Evolutionary conservation across 371 early-diverging fungal genomes (phyloP).

Genomic region (Parasitella parasitica): DNA sequence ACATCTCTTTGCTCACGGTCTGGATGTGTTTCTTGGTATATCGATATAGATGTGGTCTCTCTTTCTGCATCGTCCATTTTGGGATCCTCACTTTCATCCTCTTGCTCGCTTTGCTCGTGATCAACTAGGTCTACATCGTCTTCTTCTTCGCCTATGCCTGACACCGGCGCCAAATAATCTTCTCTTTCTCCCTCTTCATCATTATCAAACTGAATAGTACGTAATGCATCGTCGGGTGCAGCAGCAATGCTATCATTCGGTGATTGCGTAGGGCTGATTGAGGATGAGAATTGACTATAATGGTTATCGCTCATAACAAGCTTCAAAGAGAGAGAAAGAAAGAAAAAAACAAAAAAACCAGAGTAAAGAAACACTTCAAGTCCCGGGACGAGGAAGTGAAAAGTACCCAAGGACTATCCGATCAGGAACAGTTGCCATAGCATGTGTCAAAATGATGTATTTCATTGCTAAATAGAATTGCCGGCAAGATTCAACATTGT

Average conservation of each 20-base stretch:
- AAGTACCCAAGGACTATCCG: too few species aligned
- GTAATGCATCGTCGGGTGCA: not conserved
- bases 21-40: slow-evolving; percentile 38
- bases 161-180: not conserved
- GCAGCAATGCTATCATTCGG: not conserved
- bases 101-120: not conserved
- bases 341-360: not conserved
- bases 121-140: not conserved
- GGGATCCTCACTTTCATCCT: slow-evolving; percentile 1
- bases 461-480: too few species aligned
- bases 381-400: not conserved
- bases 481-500: too few species aligned
- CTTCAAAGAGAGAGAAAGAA: not conserved
- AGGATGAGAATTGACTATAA: not conserved
- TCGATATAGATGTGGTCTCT: slow-evolving; percentile 20
- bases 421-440: too few species aligned
- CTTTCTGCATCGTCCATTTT: slow-evolving; percentile 23
- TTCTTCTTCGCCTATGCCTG: not conserved
- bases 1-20: slow-evolving; percentile 19
- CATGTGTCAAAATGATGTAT: too few species aligned
- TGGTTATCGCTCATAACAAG: not conserved
- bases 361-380: not conserved
- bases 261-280: not conserved
- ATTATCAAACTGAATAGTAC: not conserved
- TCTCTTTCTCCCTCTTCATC: not conserved